Evolutionary conservation across 2,329 filamentous ascomycete species (phyloP), one percentile per base, ranked within the genome.

Genomic region (Sporothrix phasma): DNA sequence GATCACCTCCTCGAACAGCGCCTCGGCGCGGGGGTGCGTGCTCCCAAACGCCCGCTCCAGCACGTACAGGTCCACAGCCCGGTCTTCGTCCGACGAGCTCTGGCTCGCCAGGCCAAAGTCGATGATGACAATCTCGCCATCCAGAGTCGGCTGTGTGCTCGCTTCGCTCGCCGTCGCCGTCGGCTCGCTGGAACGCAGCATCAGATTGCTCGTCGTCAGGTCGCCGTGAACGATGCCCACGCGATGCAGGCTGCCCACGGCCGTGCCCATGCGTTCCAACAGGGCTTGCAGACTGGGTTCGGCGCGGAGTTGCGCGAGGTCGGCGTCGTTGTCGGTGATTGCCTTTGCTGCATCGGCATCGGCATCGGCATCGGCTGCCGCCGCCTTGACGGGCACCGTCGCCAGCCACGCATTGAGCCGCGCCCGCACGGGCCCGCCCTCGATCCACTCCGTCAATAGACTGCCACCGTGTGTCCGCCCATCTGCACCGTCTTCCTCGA

Each of bases 121-220:
- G 73, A 97, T 97, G 43, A 97, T 79, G 24, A 96, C 86, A 65
- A 99, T 83, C 62, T 95, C 88, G 2, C 91, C 92, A 1, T 84
- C 80, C 64, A 87, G 65, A n/a, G n/a, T n/a, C 68, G 5, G 8
- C 69, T 68, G 70, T 37, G 59, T 66, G 24, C 54, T 65, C 53
- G 67, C 67, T 7, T 19, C 43, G 64, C 66, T 17, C 63, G 66
- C 15, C 15, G 66, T 67, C 17, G 3, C 22, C 22, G 10, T 41
- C 41, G 58, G 8, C 62, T 39, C 68, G 46, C 11, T 65, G 64
- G 5, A 65, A 65, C 84, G 74, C 69, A 97, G 73, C 88, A 99
- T 97, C 78, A 99, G 82, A 76, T 99, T 99, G 77, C 92, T 97
- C 68, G 92, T 99, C 66, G 94, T 99, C 77, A 99, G 76, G 77